Evolutionary conservation across 495 filamentous ascomycete genomes (phyloP), one percentile per base, ranked within the genome.

Genomic region (Saxophila tyrrhenica): DNA sequence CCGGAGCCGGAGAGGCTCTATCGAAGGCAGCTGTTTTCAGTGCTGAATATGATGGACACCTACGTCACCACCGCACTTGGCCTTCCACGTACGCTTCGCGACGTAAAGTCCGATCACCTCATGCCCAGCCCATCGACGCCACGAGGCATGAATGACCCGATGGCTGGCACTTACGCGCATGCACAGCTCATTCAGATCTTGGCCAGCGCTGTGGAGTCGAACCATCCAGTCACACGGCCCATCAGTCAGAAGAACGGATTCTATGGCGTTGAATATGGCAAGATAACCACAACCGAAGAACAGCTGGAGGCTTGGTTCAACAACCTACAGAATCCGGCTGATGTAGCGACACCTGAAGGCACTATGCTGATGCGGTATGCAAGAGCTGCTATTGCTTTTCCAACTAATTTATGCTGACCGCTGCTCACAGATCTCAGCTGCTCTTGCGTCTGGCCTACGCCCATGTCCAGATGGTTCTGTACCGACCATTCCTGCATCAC

Each of bases 401-500:
- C 10, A 32, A 15, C 22, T 45, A 24, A 5, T 39, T 25, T 38
- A 2, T n/a, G 42, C 39, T 25, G 13, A 46, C 51, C 11, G 13
- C 19, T 20, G 11, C 13, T 22, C 3, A 16, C 38, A 57, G 55
- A 39, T 59, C 57, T 10, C 56, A 59, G 32, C 39, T 59, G 15
- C 50, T 54, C 25, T 45, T 54, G 43, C 56, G 56, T 45, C 24
- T 50, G 15, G 25, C 19, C 38, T 38, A 41, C 21, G 32, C 53
- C 3, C 35, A 54, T n/a, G 56, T 59, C 2, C 56, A 59, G 49
- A 49, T 59, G 51, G 56, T 59, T 1, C 35, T 59, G 2, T 59
- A 59, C 39, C 43, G 51, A 2, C 56, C 56, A 2, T 59, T 59
- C 51, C 51, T 59, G 2, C 56, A 59, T 38, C 56, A 59, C 29